A percentile compares a stretch with the other conserved stretches of the same genome.
These are phyloP conservation scores for Seminavis robusta DNA, from an alignment of 108 stramenopile species.

Conservation along the genomic window DNA sequence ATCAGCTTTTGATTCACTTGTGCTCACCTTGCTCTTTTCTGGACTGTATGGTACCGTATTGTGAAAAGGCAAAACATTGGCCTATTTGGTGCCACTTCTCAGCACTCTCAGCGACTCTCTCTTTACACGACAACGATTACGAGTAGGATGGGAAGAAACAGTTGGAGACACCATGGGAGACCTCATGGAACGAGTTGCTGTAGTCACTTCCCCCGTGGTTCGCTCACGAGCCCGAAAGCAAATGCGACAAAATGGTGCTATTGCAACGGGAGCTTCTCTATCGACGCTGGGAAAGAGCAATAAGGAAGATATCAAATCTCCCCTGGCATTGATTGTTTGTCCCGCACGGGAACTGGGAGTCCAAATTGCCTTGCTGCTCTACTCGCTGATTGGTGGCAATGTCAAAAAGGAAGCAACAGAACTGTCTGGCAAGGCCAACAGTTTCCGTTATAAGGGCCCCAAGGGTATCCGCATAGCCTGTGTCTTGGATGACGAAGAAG, in stretches of 20 bases:
- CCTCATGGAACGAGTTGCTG: constrained; percentile 61
- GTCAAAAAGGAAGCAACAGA: constrained; percentile 46
- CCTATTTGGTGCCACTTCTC: constrained; percentile 75
- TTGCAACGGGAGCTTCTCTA: constrained; percentile 55
- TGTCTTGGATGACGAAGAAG: constrained; percentile 77
- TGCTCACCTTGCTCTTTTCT: too few relatives aligned
- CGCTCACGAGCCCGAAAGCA: constrained; percentile 49
- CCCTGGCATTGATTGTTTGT: constrained; percentile 87
- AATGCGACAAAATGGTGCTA: constrained; percentile 26
- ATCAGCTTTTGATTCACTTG: too few relatives aligned
- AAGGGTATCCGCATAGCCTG: constrained; percentile 83
- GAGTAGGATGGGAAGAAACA: constrained; percentile 72
- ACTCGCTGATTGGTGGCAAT: constrained; percentile 70
- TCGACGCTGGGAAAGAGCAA: constrained; percentile 67
- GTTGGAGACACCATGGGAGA: constrained; percentile 72
- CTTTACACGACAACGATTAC: constrained; percentile 67
- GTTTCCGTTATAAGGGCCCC: constrained; percentile 83
- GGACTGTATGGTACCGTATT: constrained; percentile 37
- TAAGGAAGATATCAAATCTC: constrained; percentile 66
- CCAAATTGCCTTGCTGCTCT: constrained; percentile 74
- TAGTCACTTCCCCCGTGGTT: constrained; percentile 62
- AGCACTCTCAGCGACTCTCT: constrained; percentile 73
- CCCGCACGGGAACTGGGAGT: constrained; percentile 91
- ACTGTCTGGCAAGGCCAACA: constrained; percentile 48
- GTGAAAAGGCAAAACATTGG: constrained; percentile 87